phyloP scores from a whole-genome alignment of 1,284 basidiomycete genomes.

The Tilletia caries region DNA sequence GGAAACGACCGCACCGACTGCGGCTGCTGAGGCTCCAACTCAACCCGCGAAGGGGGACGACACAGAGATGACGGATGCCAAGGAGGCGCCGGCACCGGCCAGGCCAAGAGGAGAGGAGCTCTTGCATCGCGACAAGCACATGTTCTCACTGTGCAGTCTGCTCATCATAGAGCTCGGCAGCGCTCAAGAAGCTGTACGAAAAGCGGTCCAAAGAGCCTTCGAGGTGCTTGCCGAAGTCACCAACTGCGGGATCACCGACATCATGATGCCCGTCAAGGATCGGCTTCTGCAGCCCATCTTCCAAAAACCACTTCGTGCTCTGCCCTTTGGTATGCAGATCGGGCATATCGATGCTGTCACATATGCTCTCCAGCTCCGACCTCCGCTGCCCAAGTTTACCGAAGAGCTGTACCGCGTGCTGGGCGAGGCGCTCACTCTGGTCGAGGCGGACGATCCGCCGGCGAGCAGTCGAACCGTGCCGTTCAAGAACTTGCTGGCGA shows the following conservation, averaged over 20 bases:
- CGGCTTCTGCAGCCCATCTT: constrained; percentile 86
- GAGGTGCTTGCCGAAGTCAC: constrained; percentile 73
- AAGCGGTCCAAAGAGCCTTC: constrained; percentile 79
- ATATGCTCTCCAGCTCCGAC: constrained; percentile 75
- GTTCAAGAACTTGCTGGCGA: constrained; percentile 76
- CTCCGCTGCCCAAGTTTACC: constrained; percentile 81
- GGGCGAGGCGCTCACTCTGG: constrained; percentile 89
- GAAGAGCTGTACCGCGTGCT: constrained; percentile 88
- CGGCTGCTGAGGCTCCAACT: neutral
- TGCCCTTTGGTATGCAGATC: constrained; percentile 93
- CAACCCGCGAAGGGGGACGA: neutral
- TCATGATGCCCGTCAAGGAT: constrained; percentile 80
- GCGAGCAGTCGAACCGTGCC: constrained; percentile 67
- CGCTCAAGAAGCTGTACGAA: constrained; percentile 79
- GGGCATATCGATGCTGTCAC: constrained; percentile 97
- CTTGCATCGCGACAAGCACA: neutral
- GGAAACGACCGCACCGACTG: neutral
- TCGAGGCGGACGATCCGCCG: constrained; percentile 87
- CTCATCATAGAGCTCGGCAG: constrained; percentile 87
- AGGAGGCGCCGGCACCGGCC: constrained; percentile 1
- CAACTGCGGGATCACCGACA: constrained; percentile 69
- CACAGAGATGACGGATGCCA: neutral
- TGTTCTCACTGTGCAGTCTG: constrained; percentile 59
- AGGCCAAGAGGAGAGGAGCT: constrained; percentile 23
- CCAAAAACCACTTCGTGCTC: constrained; percentile 90